Conservation (phyloP, 371 early-diverging fungal species). For the Phascolomyces articulosus region DNA sequence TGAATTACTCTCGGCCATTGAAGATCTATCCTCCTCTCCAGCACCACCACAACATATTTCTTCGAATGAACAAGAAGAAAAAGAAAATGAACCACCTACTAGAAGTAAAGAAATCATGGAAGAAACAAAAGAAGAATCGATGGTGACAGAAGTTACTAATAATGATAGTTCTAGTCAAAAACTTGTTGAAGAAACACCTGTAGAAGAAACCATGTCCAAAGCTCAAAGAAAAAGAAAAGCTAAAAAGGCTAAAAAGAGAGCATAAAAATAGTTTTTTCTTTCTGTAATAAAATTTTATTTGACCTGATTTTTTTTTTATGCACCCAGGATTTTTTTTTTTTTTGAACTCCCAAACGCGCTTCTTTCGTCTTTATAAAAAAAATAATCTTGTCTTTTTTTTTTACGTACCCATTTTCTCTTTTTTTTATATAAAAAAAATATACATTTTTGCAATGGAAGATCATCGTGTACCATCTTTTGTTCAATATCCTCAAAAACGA, state of each 20-base stretch:
- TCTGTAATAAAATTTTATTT: not conserved
- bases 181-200: not conserved
- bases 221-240: not conserved
- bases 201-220: not conserved
- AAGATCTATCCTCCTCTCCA: not conserved
- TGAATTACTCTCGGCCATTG: not conserved
- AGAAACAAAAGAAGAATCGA: too few species aligned
- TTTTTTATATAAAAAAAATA: not conserved
- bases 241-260: not conserved
- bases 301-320: not conserved
- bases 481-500: conserved; percentile 3
- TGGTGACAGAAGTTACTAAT: too few species aligned
- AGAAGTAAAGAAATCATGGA: too few species aligned
- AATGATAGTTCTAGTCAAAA: too few species aligned
- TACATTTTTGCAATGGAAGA: not conserved
- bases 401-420: not conserved
- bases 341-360: not conserved
- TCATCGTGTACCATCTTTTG: conserved; percentile 5
- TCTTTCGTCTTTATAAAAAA: too few species aligned
- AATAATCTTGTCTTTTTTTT: not conserved
- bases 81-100: not conserved
- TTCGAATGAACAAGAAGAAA: not conserved
- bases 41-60: not conserved
- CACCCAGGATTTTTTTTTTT: not conserved
- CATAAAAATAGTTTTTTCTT: not conserved